Evolutionary conservation across 2,329 filamentous ascomycete species (phyloP).

Genomic region (Laburnicola sp.): DNA sequence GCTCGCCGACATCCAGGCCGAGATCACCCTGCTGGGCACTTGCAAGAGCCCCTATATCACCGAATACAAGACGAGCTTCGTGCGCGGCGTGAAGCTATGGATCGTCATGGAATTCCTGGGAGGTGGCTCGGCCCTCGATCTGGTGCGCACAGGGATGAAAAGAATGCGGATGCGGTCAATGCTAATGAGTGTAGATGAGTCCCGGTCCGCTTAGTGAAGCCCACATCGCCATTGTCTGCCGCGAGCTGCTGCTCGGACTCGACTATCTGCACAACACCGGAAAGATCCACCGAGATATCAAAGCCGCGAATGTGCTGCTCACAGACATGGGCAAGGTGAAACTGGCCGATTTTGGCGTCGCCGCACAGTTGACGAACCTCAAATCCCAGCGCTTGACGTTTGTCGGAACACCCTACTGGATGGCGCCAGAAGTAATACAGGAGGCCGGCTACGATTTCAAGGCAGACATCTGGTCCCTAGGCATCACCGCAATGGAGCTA

Average conservation of each 20-base stretch:
- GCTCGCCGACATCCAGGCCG: conserved; percentile 96
- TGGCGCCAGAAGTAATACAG: conserved; percentile 98
- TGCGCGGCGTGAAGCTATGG: conserved; percentile 97
- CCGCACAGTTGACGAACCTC: conserved; percentile 94
- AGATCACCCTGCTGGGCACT: conserved; percentile 92
- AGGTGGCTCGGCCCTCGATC: conserved; percentile 89
- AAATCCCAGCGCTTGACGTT: conserved; percentile 98
- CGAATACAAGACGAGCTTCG: conserved; percentile 93
- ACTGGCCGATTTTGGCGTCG: conserved; percentile 94
- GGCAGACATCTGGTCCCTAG: conserved; percentile 95
- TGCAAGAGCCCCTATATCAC: conserved; percentile 94
- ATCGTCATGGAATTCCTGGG: conserved; percentile 99
- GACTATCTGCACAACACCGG: conserved; percentile 93
- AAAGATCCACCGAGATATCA: conserved; percentile 96
- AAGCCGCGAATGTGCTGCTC: conserved; percentile 94
- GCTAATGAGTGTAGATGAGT: conserved; percentile 67
- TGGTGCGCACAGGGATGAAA: conserved; percentile 61
- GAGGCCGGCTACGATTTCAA: conserved; percentile 98
- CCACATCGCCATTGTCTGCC: conserved; percentile 92
- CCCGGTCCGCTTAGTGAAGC: conserved; percentile 84
- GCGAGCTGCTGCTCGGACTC: conserved; percentile 84
- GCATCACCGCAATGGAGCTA: conserved; percentile 90
- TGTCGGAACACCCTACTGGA: conserved; percentile 98
- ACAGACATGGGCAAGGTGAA: conserved; percentile 90
- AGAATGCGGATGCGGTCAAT: neutral